Evolutionary conservation across 2,329 filamentous ascomycete species (phyloP), one percentile per base, ranked within the genome.

Genomic region (Pseudophaeomoniella oleicola): DNA sequence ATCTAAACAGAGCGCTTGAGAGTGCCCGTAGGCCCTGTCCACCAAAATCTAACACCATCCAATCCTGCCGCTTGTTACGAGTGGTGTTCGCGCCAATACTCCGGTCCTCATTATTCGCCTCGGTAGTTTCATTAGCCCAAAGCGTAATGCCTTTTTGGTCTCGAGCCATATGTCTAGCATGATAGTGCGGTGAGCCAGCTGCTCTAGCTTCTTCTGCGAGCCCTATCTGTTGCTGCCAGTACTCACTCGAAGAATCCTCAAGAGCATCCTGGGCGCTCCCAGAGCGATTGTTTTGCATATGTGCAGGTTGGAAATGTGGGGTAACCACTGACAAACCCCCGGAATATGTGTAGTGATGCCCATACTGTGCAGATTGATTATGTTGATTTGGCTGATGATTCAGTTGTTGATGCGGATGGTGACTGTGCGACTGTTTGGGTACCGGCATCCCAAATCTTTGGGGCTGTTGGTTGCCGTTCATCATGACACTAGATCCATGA

Each of bases 11-110:
- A 32, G 81, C 74, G 5, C 73, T 64, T 1, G 86, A 78, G 19
- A 98, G 67, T 40, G 85, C 82, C 46, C 86, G 80, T 34, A 98
- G 66, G 14, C 88, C 88, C 62, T 96, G 90, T n/a, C 90, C 90
- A 48, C 87, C 90, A 55, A 96, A 79, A 58, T 98, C 90, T 48
- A 98, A 68, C 45, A 87, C 86, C 56, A 84, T 75, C 90, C 90
- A 96, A 50, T 87, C 81, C 57, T 94, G 81, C 44, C 79, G 67
- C 54, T 62, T 48, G 10, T 38, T 16, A 5, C 22, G 30, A 16
- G 50, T 53, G 44, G 72, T 67, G 40, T 72, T 67, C 50, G 72
- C 72, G 41, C 81, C 73, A 38, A 81, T 66, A 49, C 79, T 79
- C 48, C 78, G 64, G 46, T 71, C 69, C 45, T 76, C 70, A 42